Base-by-base conservation (phyloP, 768 basidiomycete genomes). In the Sistotremastrum niveocremeum region DNA sequence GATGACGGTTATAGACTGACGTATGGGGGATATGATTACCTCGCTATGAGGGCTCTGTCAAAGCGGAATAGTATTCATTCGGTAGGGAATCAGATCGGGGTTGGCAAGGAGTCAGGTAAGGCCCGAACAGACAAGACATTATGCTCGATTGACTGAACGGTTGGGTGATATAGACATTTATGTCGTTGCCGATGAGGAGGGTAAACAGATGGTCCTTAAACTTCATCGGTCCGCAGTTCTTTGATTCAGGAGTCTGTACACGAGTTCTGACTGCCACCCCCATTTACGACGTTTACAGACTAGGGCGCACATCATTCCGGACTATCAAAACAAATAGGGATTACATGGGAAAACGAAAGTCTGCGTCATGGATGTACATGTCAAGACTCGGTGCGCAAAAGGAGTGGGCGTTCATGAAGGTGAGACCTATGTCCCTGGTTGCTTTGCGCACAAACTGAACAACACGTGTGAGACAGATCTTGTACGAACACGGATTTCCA, bases 331-430 rank as follows among this genome's bases (percentile, higher is more conserved):
- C 82, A 55, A 98, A 98, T 59, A 72, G 95, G 49, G 95, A 99
- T 58, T 99, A 98, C 60, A 68, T 99, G 46, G 89, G 93, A 28
- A 94, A 91, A 62, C 76, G 95, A 37, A 90, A 90, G 63, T 87
- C 84, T 11, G 94, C 95, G 1, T 88, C 88, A 11, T 99, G 95
- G 95, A 95, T 98, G 91, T 98, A 97, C 65, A 88, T 99, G 87
- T 93, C 89, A 20, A 76, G 95, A 20, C 65, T 99, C 40, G 84
- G 93, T 11, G 95, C 95, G 6, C 84, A 94, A 66, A 98, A 97
- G 59, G 95, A 99, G 60, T 99, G 81, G 76, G 89, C 88, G 1
- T 99, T 98, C 62, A 94, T 99, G 88, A 97, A 95, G 73, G 94
- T 89, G 46, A 38, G 65, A 20, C 6, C 46, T n/a, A 9, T 41